Percentiles rank a stretch among this genome's conserved stretches.
These are phyloP conservation scores for Colletotrichum sublineola DNA, from an alignment of 2,329 filamentous ascomycete genomes.

Conservation along the genomic window DNA sequence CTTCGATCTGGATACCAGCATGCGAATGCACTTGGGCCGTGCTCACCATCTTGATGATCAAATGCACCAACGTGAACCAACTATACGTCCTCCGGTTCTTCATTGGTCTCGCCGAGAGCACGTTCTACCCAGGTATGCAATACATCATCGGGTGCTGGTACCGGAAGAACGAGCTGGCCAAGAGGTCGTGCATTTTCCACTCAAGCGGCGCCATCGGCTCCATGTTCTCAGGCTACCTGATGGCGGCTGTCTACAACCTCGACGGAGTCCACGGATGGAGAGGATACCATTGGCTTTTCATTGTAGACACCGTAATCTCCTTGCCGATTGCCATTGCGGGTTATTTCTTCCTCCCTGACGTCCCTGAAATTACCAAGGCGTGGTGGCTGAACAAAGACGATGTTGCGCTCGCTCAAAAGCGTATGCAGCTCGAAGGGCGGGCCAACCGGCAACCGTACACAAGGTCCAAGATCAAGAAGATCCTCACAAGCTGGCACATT, in stretches of 20 bases:
- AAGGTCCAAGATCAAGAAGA: constrained; percentile 67
- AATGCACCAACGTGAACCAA: constrained; percentile 52
- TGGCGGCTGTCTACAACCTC: constrained; percentile 54
- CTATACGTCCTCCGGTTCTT: constrained; percentile 49
- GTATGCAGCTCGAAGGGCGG: constrained; percentile 60
- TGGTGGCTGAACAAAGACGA: constrained; percentile 52
- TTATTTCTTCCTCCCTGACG: constrained; percentile 45
- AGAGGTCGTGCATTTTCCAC: constrained; percentile 49
- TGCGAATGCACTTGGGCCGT: constrained; percentile 51
- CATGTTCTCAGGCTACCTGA: constrained; percentile 52
- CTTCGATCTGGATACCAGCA: constrained; percentile 49
- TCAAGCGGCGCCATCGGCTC: constrained; percentile 45
- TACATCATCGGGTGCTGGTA: constrained; percentile 51
- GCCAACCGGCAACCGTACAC: constrained; percentile 57
- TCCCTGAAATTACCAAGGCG: constrained; percentile 41
- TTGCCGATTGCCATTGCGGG: constrained; percentile 45
- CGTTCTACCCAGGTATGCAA: constrained; percentile 46
- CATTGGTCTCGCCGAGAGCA: constrained; percentile 49
- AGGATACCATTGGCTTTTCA: constrained; percentile 57
- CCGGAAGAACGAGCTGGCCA: constrained; percentile 47
- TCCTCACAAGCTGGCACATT: constrained; percentile 75
- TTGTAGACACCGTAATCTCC: constrained; percentile 53
- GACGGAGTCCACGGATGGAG: constrained; percentile 50
- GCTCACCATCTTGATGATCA: constrained; percentile 51
- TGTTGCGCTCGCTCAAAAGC: constrained; percentile 54